These are phyloP conservation scores for Chondrus crispus DNA, from an alignment of 23 red algal genomes.

Conservation along the genomic window DNA sequence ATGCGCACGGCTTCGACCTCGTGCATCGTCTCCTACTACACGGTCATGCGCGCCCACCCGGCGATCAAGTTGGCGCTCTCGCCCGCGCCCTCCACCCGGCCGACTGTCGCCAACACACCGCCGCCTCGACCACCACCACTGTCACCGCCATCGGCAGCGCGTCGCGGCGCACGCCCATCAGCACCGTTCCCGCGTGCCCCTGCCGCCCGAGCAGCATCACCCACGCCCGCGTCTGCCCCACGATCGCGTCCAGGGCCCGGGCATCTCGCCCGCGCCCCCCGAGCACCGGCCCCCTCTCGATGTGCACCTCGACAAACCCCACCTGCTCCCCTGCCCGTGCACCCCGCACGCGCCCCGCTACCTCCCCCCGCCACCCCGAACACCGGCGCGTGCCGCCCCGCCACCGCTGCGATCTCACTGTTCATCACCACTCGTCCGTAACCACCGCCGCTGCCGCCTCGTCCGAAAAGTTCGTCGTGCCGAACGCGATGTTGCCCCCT, in stretches of 20 bases:
- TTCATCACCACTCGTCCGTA: not conserved
- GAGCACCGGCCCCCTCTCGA: slow-evolving; percentile 85
- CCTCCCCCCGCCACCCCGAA: not conserved
- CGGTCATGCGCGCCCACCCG: slow-evolving; percentile 1
- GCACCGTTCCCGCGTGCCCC: slow-evolving; percentile 86
- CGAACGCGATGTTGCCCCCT: slow-evolving; percentile 80
- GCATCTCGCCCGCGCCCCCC: slow-evolving; percentile 4
- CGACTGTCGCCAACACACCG: slow-evolving; percentile 70
- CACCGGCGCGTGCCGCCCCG: not conserved
- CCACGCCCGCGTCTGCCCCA: slow-evolving; percentile 52
- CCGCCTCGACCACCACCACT: slow-evolving; percentile 18
- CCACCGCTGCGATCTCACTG: not conserved
- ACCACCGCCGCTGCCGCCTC: slow-evolving; percentile 10
- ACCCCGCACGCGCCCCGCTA: not conserved
- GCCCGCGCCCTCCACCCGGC: slow-evolving; percentile 20
- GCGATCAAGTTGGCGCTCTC: slow-evolving; percentile 53
- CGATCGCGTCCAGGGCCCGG: slow-evolving; percentile 65
- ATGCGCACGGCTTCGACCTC: slow-evolving; percentile 45
- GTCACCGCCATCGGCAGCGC: slow-evolving; percentile 63
- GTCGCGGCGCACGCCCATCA: slow-evolving; percentile 60
- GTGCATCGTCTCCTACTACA: slow-evolving; percentile 13
- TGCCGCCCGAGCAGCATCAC: slow-evolving; percentile 12
- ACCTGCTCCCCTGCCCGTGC: not conserved
- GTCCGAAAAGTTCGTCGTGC: slow-evolving; percentile 59
- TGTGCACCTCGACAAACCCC: slow-evolving; percentile 72